Evolutionary conservation across 1,139 yeast genomes (phyloP).

Genomic region (Kodamaea alishanica): DNA sequence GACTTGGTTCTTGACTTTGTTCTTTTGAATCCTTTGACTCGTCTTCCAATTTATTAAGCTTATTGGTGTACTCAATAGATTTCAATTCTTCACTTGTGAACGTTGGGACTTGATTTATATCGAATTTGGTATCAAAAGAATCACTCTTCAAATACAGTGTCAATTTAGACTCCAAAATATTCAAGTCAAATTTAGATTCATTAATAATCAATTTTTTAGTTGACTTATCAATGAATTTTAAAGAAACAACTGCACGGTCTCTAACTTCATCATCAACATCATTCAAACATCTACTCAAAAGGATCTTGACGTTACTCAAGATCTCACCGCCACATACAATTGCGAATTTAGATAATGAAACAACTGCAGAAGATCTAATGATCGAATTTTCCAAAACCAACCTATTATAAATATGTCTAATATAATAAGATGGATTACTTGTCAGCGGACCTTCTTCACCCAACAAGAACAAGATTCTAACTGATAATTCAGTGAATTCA

Average conservation of each 20-base stretch:
- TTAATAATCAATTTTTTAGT: slow-evolving; percentile 56
- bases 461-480: slow-evolving; percentile 81
- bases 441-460: slow-evolving; percentile 95
- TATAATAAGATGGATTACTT: slow-evolving; percentile 81
- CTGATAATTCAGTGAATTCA: slow-evolving; percentile 90
- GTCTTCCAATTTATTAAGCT: slow-evolving; percentile 49
- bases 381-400: slow-evolving; percentile 93
- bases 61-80: slow-evolving; percentile 56
- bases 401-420: slow-evolving; percentile 94
- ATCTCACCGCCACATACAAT: slow-evolving; percentile 69
- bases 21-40: slow-evolving; percentile 25
- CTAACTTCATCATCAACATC: slow-evolving; percentile 97
- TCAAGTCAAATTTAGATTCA: slow-evolving; percentile 66
- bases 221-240: slow-evolving; percentile 49
- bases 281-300: slow-evolving; percentile 77
- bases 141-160: slow-evolving; percentile 65
- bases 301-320: slow-evolving; percentile 64
- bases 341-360: slow-evolving; percentile 89
- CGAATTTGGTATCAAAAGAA: slow-evolving; percentile 63
- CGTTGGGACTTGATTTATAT: slow-evolving; percentile 60
- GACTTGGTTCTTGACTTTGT: slow-evolving; percentile 11
- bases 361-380: slow-evolving; percentile 92
- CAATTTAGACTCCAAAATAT: slow-evolving; percentile 73
- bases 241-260: slow-evolving; percentile 89
- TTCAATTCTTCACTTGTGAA: slow-evolving; percentile 62